phyloP scores from a whole-genome alignment of 164 flowering plant species.

The Annona squamosa region DNA sequence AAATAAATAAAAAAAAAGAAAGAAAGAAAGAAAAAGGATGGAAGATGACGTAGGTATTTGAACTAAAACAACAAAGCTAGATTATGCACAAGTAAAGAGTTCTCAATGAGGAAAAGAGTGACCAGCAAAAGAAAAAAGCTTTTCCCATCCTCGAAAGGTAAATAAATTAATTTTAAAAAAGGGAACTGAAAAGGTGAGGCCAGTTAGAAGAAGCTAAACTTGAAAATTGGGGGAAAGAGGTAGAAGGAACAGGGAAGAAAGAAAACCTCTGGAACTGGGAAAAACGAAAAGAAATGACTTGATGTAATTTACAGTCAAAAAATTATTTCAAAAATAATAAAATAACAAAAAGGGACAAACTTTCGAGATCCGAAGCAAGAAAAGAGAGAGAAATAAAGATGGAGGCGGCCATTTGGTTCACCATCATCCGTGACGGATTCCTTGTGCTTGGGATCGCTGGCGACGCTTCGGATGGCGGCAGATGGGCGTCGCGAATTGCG shows the following conservation, averaged over 20 bases:
- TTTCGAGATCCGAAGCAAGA: not conserved
- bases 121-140: too few relatives aligned
- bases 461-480: not conserved
- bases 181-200: too few relatives aligned
- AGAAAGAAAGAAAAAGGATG: not conserved
- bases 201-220: too few relatives aligned
- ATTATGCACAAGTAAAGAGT: not conserved
- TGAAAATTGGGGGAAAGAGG: too few relatives aligned
- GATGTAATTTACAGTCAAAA: not conserved
- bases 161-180: too few relatives aligned
- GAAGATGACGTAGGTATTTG: not conserved
- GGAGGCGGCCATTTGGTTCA: not conserved
- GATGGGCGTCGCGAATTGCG: not conserved
- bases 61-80: not conserved
- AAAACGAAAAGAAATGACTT: too few relatives aligned
- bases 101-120: not conserved
- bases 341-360: not conserved
- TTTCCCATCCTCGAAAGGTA: too few relatives aligned
- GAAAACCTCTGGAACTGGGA: too few relatives aligned
- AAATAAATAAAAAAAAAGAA: not conserved
- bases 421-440: conserved; percentile 24
- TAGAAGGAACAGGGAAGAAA: too few relatives aligned
- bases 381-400: not conserved
- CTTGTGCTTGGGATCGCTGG: conserved; percentile 10
- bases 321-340: not conserved